Evolutionary conservation across 2,329 filamentous ascomycete species (phyloP).

Genomic region (Penicillium janthinellum): DNA sequence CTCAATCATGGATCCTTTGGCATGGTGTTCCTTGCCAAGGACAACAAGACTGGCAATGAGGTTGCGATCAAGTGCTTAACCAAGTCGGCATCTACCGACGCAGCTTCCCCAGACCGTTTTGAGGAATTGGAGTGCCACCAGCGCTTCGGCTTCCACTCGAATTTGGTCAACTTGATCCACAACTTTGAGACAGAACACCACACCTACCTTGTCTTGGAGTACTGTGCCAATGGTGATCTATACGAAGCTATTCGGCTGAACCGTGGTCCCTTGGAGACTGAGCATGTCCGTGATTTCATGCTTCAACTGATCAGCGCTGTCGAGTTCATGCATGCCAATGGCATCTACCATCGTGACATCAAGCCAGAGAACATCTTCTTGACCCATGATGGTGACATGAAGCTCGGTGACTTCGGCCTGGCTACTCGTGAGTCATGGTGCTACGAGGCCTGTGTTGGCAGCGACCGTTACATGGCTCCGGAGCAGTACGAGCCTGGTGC

Average conservation of each 20-base stretch:
- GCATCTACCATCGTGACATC: slow-evolving; percentile 95
- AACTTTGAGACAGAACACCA: slow-evolving; percentile 92
- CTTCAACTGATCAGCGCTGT: slow-evolving; percentile 88
- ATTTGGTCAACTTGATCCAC: slow-evolving; percentile 90
- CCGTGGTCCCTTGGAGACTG: slow-evolving; percentile 86
- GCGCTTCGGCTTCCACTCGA: slow-evolving; percentile 75
- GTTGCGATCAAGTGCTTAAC: slow-evolving; percentile 97
- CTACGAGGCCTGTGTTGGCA: slow-evolving; percentile 89
- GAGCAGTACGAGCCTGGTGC: slow-evolving; percentile 93
- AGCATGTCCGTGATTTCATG: slow-evolving; percentile 98
- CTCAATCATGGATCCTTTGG: slow-evolving; percentile 99
- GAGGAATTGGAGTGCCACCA: slow-evolving; percentile 70
- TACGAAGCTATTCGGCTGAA: slow-evolving; percentile 95
- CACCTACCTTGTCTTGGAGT: slow-evolving; percentile 90
- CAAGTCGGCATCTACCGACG: slow-evolving; percentile 69
- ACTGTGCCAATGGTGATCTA: slow-evolving; percentile 90
- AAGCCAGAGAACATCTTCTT: slow-evolving; percentile 99
- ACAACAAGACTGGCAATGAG: slow-evolving; percentile 71
- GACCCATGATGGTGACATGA: slow-evolving; percentile 81
- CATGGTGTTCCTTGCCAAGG: slow-evolving; percentile 93
- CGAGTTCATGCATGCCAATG: slow-evolving; percentile 85
- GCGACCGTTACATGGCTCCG: slow-evolving; percentile 98
- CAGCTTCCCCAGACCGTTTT: slow-evolving; percentile 69
- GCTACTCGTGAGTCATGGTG: slow-evolving; percentile 89
- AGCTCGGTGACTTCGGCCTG: slow-evolving; percentile 94